Base-by-base conservation (phyloP, 306 rosid genomes). In the Morella rubra region DNA sequence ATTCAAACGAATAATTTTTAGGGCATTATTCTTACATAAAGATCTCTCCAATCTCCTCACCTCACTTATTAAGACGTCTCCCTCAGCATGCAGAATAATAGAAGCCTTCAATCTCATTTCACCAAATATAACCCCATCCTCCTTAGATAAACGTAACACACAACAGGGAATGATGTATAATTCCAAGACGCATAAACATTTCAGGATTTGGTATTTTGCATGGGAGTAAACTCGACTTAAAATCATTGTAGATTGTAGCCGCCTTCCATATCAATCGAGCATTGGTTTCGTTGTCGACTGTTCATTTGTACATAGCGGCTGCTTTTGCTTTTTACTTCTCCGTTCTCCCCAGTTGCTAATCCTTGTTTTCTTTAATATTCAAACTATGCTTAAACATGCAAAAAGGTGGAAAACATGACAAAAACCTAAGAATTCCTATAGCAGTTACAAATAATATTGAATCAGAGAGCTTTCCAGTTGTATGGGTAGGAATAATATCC, bases 321-420 rank as follows among this genome's bases (percentile, higher is more conserved):
- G 22, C 42, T 27, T 3, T 62, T 62, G 8, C 16, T 24, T 59
- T 59, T 59, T 27, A 14, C 14, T 59, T 59, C 42, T 59, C 42
- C 66, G 10, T 22, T 22, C 10, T 12, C 6, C 14, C 24, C 66
- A 0, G 4, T 46, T 12, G 12, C 6, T 60, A 18, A 27, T 5
- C 67, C 5, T 54, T 77, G 81, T 83, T 82, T 80, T 81, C 78
- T 81, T 76, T 47, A 62, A 71, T 72, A 77, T 82, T 82, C 84
- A 85, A 89, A 85, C 22, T 62, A 66, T 69, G 76, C 85, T 90
- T 78, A 84, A 79, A 83, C 71, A 78, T 32, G 72, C 50, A n/a
- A 46, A 46, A 46, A 7, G 50, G 50, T 7, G 11, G 10, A 46
- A 46, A 46, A 8, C 12, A 7, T 46, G 45, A 44, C 52, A 78